phyloP scores from a whole-genome alignment of 441 rosid species.

The Erodium chrysanthum region DNA sequence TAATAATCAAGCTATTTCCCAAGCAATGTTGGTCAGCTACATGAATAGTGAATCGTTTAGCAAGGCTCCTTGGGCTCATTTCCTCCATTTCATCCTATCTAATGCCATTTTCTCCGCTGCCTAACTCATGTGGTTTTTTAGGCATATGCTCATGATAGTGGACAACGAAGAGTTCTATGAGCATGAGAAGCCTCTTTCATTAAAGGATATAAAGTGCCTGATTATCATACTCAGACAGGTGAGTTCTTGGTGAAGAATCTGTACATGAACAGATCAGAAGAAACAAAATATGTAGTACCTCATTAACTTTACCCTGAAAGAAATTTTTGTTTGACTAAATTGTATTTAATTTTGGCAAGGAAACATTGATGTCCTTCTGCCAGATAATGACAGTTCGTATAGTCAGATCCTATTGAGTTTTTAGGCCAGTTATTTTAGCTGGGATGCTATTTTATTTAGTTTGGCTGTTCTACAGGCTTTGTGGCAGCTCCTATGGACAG shows the following conservation, averaged over 20 bases:
- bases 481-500: slow-evolving; percentile 92
- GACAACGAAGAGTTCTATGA: slow-evolving; percentile 98
- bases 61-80: neutral
- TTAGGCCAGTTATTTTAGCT: neutral
- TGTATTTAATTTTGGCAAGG: slow-evolving; percentile 6
- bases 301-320: slow-evolving; percentile 6
- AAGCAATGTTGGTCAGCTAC: neutral
- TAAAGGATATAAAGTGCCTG: slow-evolving; percentile 67
- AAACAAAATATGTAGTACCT: slow-evolving; percentile 8
- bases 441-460: slow-evolving; percentile 4
- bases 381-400: slow-evolving; percentile 5
- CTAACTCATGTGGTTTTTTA: slow-evolving; percentile 30
- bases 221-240: slow-evolving; percentile 88
- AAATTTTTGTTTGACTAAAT: too few species aligned
- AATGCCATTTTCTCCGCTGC: neutral
- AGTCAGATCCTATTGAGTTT: slow-evolving; percentile 1
- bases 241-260: slow-evolving; percentile 11
- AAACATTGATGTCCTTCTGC: slow-evolving; percentile 1
- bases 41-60: neutral
- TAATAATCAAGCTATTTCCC: neutral
- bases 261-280: neutral
- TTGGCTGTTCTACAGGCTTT: slow-evolving; percentile 49
- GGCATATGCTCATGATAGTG: slow-evolving; percentile 96
- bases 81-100: neutral
- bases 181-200: slow-evolving; percentile 77